These are phyloP conservation scores for Drechslerella dactyloides DNA, from an alignment of 2,329 filamentous ascomycete species.

Conservation along the genomic window DNA sequence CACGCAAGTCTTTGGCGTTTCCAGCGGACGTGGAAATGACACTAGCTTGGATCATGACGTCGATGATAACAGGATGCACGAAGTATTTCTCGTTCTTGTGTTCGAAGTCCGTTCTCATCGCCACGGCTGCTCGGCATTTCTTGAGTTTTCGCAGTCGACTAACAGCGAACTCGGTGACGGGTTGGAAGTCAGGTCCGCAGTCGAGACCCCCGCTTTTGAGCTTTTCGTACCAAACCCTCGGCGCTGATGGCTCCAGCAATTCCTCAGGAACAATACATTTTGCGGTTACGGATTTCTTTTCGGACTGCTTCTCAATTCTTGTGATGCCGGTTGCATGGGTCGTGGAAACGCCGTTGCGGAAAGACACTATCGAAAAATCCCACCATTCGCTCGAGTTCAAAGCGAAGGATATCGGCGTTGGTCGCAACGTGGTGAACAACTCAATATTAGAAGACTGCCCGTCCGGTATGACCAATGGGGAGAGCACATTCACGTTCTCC, in stretches of 20 bases:
- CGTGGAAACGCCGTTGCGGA: conserved; percentile 25
- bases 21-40: conserved; percentile 51
- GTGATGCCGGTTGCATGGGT: background rate
- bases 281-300: no score
- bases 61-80: conserved; percentile 53
- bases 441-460: background rate
- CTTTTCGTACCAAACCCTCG: conserved; percentile 52
- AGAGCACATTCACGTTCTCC: conserved; percentile 55
- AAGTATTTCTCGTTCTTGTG: conserved; percentile 39
- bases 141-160: conserved; percentile 28
- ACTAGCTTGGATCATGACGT: conserved; percentile 52
- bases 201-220: conserved; percentile 43
- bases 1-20: conserved; percentile 37
- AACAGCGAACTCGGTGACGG: conserved; percentile 42
- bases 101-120: conserved; percentile 28
- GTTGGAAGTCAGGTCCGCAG: conserved; percentile 52
- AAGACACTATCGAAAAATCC: conserved; percentile 35
- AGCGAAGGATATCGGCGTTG: conserved; percentile 13
- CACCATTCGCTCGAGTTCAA: conserved; percentile 23
- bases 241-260: conserved; percentile 1
- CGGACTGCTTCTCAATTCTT: conserved; percentile 1
- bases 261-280: no score
- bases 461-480: conserved; percentile 56
- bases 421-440: conserved; percentile 19
- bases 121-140: conserved; percentile 24